phyloP scores from a whole-genome alignment of 2,329 filamentous ascomycete genomes.

The Zymoseptoria passerinii region DNA sequence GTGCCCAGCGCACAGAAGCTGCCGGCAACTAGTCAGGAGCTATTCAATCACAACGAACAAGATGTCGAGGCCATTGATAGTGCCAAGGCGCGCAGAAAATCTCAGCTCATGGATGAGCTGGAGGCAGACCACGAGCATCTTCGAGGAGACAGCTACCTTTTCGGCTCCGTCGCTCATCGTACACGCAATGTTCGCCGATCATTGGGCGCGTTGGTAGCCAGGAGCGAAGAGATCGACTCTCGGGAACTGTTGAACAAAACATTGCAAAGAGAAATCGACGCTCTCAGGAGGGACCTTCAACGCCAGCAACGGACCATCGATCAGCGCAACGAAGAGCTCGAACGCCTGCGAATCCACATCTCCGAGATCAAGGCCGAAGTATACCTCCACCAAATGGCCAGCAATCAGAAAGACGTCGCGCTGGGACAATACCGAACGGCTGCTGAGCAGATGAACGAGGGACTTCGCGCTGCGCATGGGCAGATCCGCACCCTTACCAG shows the following conservation, averaged over 20 bases:
- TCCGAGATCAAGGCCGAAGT: not conserved
- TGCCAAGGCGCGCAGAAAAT: not conserved
- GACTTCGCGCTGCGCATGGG: not conserved
- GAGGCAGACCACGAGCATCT: not conserved
- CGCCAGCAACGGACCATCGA: not conserved
- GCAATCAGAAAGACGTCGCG: not conserved
- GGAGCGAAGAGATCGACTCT: not conserved
- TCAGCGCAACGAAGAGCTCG: not conserved
- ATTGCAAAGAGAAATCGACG: not conserved
- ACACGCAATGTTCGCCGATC: not conserved
- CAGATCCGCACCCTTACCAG: not conserved
- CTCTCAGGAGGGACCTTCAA: not conserved
- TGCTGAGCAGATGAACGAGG: not conserved
- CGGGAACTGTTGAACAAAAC: not conserved
- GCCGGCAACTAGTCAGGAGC: not conserved
- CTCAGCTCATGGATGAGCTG: not conserved
- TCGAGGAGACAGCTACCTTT: not conserved
- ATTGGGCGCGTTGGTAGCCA: not conserved
- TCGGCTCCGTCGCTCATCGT: not conserved
- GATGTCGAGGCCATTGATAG: not conserved
- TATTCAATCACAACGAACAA: not conserved
- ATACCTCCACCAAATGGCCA: not conserved
- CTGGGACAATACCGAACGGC: not conserved
- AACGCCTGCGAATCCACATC: not conserved
- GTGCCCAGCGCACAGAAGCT: not conserved